Percentiles rank a stretch among this genome's conserved stretches.
These are phyloP conservation scores for Botrytis byssoidea DNA, from an alignment of 2,329 filamentous ascomycete genomes.

Conservation along the genomic window DNA sequence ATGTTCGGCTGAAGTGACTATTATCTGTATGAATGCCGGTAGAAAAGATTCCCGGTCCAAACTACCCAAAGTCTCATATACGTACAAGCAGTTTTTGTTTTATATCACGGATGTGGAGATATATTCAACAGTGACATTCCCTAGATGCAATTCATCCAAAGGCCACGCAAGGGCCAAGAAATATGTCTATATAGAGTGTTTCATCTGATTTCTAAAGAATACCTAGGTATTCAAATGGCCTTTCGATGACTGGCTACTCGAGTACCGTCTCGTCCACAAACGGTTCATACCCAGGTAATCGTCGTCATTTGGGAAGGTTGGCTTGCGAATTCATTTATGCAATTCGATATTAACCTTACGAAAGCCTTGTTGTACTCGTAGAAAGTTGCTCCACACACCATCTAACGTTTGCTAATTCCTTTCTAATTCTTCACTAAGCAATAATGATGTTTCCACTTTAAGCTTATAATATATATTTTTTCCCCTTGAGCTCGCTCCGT, in stretches of 20 bases:
- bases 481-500: background rate
- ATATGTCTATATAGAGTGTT: background rate
- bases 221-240: background rate
- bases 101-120: background rate
- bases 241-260: background rate
- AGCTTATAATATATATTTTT: background rate
- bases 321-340: constrained; percentile 8
- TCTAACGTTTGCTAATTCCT: background rate
- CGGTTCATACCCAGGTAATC: background rate
- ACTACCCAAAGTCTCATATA: background rate
- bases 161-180: constrained; percentile 1
- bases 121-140: background rate
- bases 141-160: background rate
- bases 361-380: background rate
- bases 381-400: background rate
- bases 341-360: background rate
- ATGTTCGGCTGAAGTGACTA: background rate
- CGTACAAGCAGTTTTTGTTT: background rate
- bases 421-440: background rate
- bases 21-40: background rate
- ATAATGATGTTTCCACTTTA: constrained; percentile 10
- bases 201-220: background rate
- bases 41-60: background rate
- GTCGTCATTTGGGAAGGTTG: constrained; percentile 12
- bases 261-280: background rate